Evolutionary conservation across 371 early-diverging fungal species (phyloP).

Genomic region (Modicella reniformis): DNA sequence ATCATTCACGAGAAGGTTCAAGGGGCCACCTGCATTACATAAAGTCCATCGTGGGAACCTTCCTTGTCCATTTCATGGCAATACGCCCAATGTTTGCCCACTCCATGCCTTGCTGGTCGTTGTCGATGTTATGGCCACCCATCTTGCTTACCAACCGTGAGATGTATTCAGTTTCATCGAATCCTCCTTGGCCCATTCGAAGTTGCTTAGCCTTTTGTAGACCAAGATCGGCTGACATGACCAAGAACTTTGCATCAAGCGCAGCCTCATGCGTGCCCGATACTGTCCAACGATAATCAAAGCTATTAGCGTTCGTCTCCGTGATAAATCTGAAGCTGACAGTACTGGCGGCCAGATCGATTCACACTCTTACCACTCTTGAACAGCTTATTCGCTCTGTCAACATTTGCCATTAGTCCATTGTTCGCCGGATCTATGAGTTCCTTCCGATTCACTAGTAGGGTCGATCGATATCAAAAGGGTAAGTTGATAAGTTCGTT

Average conservation of each 20-base stretch:
- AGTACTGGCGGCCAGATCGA: no score
- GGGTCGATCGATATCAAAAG: no score
- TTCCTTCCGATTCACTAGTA: slow-evolving; percentile 58
- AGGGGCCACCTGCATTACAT: slow-evolving; percentile 59
- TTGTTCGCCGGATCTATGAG: slow-evolving; percentile 59
- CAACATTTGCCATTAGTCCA: slow-evolving; percentile 60
- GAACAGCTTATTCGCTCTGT: slow-evolving; percentile 68
- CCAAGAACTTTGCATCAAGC: slow-evolving; percentile 82
- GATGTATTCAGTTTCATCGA: slow-evolving; percentile 80
- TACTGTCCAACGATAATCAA: slow-evolving; percentile 56
- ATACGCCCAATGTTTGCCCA: slow-evolving; percentile 74
- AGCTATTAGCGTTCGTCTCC: no score
- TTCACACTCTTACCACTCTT: slow-evolving; percentile 52
- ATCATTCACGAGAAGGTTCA: no score
- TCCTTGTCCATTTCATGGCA: slow-evolving; percentile 63
- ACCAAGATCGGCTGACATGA: slow-evolving; percentile 78
- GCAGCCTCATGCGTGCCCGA: slow-evolving; percentile 86
- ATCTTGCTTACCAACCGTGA: slow-evolving; percentile 64
- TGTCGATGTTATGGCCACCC: slow-evolving; percentile 59
- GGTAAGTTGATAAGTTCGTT: no score
- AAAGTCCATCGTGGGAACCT: slow-evolving; percentile 75
- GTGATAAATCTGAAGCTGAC: no score
- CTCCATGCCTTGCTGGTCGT: slow-evolving; percentile 53
- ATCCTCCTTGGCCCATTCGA: slow-evolving; percentile 72
- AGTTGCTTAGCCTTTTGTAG: slow-evolving; percentile 81